Evolutionary conservation across 768 basidiomycete species (phyloP).

Genomic region (Mycena haematopus): DNA sequence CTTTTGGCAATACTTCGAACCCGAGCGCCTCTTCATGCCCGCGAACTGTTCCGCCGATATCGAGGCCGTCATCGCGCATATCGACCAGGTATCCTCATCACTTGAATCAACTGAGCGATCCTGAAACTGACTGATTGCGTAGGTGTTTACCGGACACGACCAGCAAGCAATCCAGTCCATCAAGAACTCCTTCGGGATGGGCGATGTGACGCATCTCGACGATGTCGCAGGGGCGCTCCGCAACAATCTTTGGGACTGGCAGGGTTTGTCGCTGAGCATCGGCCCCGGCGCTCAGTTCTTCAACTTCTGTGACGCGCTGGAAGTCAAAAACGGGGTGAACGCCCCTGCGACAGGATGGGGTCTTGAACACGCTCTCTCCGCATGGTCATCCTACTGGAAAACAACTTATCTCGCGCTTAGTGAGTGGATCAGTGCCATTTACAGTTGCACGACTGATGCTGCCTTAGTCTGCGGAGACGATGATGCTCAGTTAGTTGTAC

Average conservation of each 20-base stretch:
- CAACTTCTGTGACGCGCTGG: slow-evolving; percentile 71
- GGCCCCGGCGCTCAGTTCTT: slow-evolving; percentile 58
- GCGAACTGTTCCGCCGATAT: slow-evolving; percentile 78
- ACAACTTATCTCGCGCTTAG: slow-evolving; percentile 51
- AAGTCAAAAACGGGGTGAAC: slow-evolving; percentile 61
- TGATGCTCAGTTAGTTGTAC: slow-evolving; percentile 52
- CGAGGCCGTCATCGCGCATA: slow-evolving; percentile 62
- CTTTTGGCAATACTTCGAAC: slow-evolving; percentile 78
- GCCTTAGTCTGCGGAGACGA: slow-evolving; percentile 56
- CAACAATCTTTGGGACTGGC: slow-evolving; percentile 74
- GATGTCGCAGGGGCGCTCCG: slow-evolving; percentile 69
- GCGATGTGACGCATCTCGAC: slow-evolving; percentile 61
- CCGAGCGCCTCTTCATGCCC: slow-evolving; percentile 71
- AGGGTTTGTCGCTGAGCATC: slow-evolving; percentile 56
- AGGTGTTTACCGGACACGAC: slow-evolving; percentile 51
- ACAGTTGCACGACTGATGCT: neutral
- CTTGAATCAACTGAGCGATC: no score
- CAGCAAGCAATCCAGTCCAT: slow-evolving; percentile 54
- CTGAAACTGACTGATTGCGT: neutral
- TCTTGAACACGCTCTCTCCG: slow-evolving; percentile 59
- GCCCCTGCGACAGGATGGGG: slow-evolving; percentile 66
- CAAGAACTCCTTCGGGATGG: slow-evolving; percentile 66
- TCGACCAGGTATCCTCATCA: slow-evolving; percentile 53
- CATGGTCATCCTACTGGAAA: slow-evolving; percentile 69
- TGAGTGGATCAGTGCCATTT: slow-evolving; percentile 39